These are phyloP conservation scores for Calonectria pseudoturangicola DNA, from an alignment of 2,329 filamentous ascomycete species.

Conservation along the genomic window DNA sequence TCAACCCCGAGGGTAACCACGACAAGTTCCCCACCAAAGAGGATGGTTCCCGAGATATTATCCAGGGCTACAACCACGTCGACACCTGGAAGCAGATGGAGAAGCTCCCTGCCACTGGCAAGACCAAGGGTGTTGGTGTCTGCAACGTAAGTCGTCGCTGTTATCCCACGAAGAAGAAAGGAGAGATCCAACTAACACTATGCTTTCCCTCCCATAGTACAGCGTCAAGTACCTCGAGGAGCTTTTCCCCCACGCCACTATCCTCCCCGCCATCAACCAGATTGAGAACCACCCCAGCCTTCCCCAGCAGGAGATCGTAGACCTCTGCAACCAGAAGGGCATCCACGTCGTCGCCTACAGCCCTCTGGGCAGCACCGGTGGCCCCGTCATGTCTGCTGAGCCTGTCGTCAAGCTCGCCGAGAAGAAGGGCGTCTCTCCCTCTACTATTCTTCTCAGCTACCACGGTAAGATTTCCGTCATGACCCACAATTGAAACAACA, in stretches of 20 bases:
- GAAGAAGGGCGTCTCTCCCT: slow-evolving; percentile 76
- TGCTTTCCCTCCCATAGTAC: slow-evolving; percentile 63
- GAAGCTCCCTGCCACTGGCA: slow-evolving; percentile 76
- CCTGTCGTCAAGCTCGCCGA: slow-evolving; percentile 78
- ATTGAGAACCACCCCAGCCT: slow-evolving; percentile 84
- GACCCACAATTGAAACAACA: neutral
- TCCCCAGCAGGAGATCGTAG: slow-evolving; percentile 82
- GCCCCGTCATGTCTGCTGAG: slow-evolving; percentile 78
- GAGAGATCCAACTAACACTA: slow-evolving; percentile 26
- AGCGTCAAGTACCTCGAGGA: slow-evolving; percentile 73
- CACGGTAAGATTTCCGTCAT: slow-evolving; percentile 72
- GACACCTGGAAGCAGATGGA: slow-evolving; percentile 88
- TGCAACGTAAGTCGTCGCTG: slow-evolving; percentile 67
- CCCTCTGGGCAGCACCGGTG: slow-evolving; percentile 78
- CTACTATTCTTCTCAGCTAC: slow-evolving; percentile 81
- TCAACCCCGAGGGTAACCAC: slow-evolving; percentile 87
- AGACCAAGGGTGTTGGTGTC: slow-evolving; percentile 72
- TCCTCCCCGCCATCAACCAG: slow-evolving; percentile 81
- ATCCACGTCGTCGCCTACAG: slow-evolving; percentile 85
- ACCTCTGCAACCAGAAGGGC: slow-evolving; percentile 79
- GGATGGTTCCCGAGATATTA: slow-evolving; percentile 84
- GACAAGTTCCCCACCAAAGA: slow-evolving; percentile 84
- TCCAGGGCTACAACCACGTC: slow-evolving; percentile 80
- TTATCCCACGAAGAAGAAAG: neutral
- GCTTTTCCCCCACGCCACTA: slow-evolving; percentile 68